Percentiles rank a stretch among this genome's conserved stretches.
phyloP scores from a whole-genome alignment of 2,329 filamentous ascomycete genomes.

The Zymoseptoria ardabiliae region DNA sequence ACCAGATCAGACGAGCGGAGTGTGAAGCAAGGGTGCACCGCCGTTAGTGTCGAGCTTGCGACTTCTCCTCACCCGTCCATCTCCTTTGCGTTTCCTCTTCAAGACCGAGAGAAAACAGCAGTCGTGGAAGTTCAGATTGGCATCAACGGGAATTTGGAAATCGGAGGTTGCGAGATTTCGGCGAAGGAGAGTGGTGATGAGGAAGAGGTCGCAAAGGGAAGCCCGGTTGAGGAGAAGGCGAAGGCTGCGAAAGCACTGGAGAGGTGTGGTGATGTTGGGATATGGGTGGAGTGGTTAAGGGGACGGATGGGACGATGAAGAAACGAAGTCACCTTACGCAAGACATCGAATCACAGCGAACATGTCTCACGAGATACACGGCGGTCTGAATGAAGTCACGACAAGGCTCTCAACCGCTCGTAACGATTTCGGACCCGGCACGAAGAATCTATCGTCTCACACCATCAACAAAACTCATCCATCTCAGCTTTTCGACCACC shows the following conservation, averaged over 20 bases:
- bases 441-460: too few relatives aligned
- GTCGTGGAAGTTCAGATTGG: constrained; percentile 13
- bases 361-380: neutral
- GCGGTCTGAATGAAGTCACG: too few relatives aligned
- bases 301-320: neutral
- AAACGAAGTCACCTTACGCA: neutral
- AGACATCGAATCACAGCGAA: neutral
- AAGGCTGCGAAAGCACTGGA: constrained; percentile 41
- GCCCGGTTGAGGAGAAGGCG: constrained; percentile 15
- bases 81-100: constrained; percentile 33
- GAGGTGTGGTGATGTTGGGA: constrained; percentile 41
- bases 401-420: neutral
- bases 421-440: too few relatives aligned
- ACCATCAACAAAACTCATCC: too few relatives aligned
- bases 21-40: neutral
- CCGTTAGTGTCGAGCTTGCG: constrained; percentile 28
- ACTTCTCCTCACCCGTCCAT: constrained; percentile 28
- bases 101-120: constrained; percentile 40
- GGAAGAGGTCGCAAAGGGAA: constrained; percentile 6
- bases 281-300: constrained; percentile 47
- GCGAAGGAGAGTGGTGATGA: constrained; percentile 2
- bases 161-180: constrained; percentile 4
- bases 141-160: constrained; percentile 14
- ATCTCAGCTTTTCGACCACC: too few relatives aligned
- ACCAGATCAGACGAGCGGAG: neutral